Evolutionary conservation across 495 filamentous ascomycete species (phyloP).

Genomic region (Tuber magnatum): DNA sequence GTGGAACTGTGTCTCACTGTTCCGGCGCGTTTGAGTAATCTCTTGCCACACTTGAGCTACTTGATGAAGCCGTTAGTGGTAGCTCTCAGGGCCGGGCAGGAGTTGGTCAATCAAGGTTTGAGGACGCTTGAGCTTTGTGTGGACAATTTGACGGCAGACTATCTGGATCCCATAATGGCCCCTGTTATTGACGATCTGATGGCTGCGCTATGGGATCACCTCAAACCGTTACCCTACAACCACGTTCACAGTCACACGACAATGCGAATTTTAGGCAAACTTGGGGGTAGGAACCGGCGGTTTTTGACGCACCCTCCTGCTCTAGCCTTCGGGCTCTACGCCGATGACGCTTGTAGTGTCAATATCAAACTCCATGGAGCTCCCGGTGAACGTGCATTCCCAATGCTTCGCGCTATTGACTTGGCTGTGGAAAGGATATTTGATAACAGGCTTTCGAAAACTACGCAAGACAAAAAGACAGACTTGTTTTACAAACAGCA

Average conservation of each 20-base stretch:
- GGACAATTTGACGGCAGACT: constrained; percentile 95
- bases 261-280: constrained; percentile 94
- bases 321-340: constrained; percentile 71
- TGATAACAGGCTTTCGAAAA: constrained; percentile 56
- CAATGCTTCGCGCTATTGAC: constrained; percentile 75
- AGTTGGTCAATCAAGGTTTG: constrained; percentile 88
- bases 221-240: constrained; percentile 84
- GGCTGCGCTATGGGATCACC: constrained; percentile 90
- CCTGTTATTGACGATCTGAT: constrained; percentile 97
- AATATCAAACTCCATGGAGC: constrained; percentile 85
- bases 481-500: constrained; percentile 89
- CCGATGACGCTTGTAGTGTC: constrained; percentile 77
- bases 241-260: constrained; percentile 97
- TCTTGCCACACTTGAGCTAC: constrained; percentile 93
- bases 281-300: constrained; percentile 88
- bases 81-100: constrained; percentile 80
- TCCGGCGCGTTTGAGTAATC: constrained; percentile 86
- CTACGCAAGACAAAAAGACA: constrained; percentile 56
- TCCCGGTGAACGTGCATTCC: constrained; percentile 77
- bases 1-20: constrained; percentile 96
- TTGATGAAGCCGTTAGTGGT: constrained; percentile 96
- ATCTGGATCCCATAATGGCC: constrained; percentile 97
- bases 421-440: constrained; percentile 77
- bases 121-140: constrained; percentile 94
- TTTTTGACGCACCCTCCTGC: constrained; percentile 83